Percentiles rank a stretch among this genome's conserved stretches.
phyloP scores from a whole-genome alignment of 768 basidiomycete genomes.

The Lactarius quietus region DNA sequence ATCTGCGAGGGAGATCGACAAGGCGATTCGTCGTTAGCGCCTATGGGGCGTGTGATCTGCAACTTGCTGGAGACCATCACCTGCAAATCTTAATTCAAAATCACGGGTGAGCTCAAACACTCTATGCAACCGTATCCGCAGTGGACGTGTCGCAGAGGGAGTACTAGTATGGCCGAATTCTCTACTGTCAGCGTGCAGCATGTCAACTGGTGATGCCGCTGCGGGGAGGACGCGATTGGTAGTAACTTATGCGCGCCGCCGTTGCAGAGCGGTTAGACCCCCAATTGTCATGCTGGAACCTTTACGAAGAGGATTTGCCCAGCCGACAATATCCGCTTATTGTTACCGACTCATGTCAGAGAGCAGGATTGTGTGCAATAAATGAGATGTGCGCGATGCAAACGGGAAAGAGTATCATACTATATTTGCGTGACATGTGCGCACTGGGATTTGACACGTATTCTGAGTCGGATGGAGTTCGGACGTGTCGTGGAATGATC shows the following conservation, averaged over 20 bases:
- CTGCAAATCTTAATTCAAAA: constrained; percentile 9
- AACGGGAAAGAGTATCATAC: neutral
- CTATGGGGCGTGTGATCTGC: neutral
- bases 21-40: neutral
- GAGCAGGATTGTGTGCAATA: neutral
- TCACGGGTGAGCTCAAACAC: constrained; percentile 8
- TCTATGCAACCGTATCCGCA: constrained; percentile 2
- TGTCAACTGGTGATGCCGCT: constrained; percentile 14
- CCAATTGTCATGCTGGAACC: neutral
- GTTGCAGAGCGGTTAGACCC: constrained; percentile 7
- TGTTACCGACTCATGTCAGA: constrained; percentile 8
- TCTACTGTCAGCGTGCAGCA: constrained; percentile 4
- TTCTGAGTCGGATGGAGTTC: constrained; percentile 1
- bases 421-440: neutral
- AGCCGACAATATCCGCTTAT: constrained; percentile 1
- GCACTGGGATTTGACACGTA: constrained; percentile 1
- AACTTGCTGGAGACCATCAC: constrained; percentile 3
- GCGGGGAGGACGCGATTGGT: constrained; percentile 1
- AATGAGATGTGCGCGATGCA: neutral
- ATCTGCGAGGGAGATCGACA: neutral
- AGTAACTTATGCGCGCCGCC: constrained; percentile 6
- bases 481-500: constrained; percentile 12
- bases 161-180: constrained; percentile 3
- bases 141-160: neutral
- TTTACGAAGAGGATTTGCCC: neutral